Evolutionary conservation across 768 basidiomycete species (phyloP).

Genomic region (Lactarius tabidus): DNA sequence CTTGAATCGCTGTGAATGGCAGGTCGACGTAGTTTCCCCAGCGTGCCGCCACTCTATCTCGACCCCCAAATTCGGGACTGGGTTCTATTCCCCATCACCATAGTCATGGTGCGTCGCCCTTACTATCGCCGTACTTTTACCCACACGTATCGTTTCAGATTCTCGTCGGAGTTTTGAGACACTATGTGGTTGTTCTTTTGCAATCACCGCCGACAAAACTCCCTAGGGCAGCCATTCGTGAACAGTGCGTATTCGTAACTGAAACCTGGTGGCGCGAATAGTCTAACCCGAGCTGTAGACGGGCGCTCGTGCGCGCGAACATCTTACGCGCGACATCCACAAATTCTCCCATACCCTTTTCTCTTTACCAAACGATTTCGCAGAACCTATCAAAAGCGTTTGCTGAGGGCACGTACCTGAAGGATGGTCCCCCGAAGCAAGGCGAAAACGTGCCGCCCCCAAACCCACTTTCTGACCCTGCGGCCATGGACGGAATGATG

Average conservation of each 20-base stretch:
- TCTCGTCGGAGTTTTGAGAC: slow-evolving; percentile 86
- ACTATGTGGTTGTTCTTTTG: slow-evolving; percentile 86
- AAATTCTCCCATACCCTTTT: slow-evolving; percentile 74
- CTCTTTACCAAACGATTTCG: slow-evolving; percentile 71
- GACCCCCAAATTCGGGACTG: slow-evolving; percentile 95
- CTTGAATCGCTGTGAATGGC: slow-evolving; percentile 23
- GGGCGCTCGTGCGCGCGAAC: slow-evolving; percentile 76
- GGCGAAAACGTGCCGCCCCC: slow-evolving; percentile 56
- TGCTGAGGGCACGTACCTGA: slow-evolving; percentile 75
- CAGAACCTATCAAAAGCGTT: slow-evolving; percentile 69
- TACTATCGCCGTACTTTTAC: background rate
- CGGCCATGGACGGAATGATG: slow-evolving; percentile 98
- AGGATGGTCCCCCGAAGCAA: slow-evolving; percentile 70
- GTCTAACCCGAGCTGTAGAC: slow-evolving; percentile 39
- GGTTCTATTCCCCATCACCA: slow-evolving; percentile 93
- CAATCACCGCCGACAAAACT: slow-evolving; percentile 81
- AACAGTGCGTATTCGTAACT: slow-evolving; percentile 67
- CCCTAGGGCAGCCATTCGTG: slow-evolving; percentile 72
- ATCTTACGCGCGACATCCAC: slow-evolving; percentile 78
- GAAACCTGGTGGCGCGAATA: background rate
- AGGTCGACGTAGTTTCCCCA: slow-evolving; percentile 26
- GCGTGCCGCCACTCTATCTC: slow-evolving; percentile 56
- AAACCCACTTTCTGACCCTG: slow-evolving; percentile 86
- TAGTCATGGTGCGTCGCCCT: slow-evolving; percentile 75
- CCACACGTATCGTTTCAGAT: slow-evolving; percentile 47